Evolutionary conservation across 2,329 filamentous ascomycete genomes (phyloP), one percentile per base, ranked within the genome.

Genomic region (Monilinia laxa): DNA sequence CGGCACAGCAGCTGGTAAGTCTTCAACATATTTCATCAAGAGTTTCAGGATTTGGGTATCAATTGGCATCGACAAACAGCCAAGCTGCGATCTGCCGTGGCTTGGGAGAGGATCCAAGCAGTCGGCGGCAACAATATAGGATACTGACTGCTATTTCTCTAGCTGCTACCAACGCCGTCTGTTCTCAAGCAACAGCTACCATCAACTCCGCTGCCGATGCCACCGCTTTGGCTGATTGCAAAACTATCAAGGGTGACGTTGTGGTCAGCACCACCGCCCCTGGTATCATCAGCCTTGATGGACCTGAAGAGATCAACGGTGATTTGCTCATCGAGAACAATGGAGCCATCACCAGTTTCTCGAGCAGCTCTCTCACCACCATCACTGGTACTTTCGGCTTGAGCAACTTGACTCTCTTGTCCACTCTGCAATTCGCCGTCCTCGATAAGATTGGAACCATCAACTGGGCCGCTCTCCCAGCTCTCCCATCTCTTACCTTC

Each of bases 311-410:
- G 69, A 83, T 90, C 74, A 80, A 80, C 62, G 86, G 86, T 70
- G 80, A 84, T 75, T 76, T 90, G 66, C 83, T 85, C 56, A 79
- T 85, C 76, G 73, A 80, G 68, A 90, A 92, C 79, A 80, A 79
- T 20, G 85, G 87, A 70, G 82, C 84, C 70, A 80, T 97, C 69
- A 86, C 85, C 74, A 83, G 81, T 66, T 79, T 97, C 69, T 79
- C 81, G 64, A 89, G 87, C 70, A 77, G 80, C 69, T 82, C 83
- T 65, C 83, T 98, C 70, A 76, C 80, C 71, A 80, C 81, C 62
- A 90, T 99, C 75, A 84, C 83, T 58, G 88, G 90, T 59, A 79
- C 77, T n/a, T 93, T 97, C 82, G 79, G 81, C 68, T 81, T 98
- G 70, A 80, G 84, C 72, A 86, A 86, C 71, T 82, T 92, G 66